A percentile compares a stretch with the other conserved stretches of the same genome.
Conservation (phyloP, 2,329 filamentous ascomycete species). For the Fusarium staphyleae region DNA sequence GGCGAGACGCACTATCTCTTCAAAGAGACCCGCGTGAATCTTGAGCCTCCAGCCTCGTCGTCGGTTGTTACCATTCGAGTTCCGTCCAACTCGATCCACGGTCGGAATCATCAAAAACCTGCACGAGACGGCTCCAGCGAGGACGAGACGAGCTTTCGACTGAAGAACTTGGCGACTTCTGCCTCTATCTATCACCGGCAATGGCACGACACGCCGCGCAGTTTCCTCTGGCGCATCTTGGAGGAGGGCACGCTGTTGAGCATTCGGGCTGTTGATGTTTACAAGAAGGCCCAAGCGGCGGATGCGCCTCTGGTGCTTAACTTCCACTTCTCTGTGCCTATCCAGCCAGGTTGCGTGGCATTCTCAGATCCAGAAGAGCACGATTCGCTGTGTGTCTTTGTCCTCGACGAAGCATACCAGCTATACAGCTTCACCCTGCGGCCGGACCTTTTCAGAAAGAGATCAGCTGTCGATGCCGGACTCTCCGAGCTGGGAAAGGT, state of each 20-base stretch:
- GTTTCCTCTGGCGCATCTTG: slow-evolving; percentile 89
- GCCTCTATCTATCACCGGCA: slow-evolving; percentile 86
- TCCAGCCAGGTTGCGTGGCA: slow-evolving; percentile 80
- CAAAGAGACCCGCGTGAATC: slow-evolving; percentile 86
- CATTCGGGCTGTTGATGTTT: slow-evolving; percentile 82
- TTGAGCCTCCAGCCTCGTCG: slow-evolving; percentile 74
- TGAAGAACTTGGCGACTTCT: slow-evolving; percentile 75
- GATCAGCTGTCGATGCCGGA: slow-evolving; percentile 73
- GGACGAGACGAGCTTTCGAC: slow-evolving; percentile 77
- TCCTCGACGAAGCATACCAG: slow-evolving; percentile 78
- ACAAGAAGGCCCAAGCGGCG: slow-evolving; percentile 67
- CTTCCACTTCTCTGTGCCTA: slow-evolving; percentile 76
- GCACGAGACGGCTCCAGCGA: slow-evolving; percentile 53
- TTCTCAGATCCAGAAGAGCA: slow-evolving; percentile 81
- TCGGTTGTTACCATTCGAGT: slow-evolving; percentile 76
- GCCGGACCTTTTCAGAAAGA: slow-evolving; percentile 80
- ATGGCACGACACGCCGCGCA: slow-evolving; percentile 77
- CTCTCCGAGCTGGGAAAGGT: slow-evolving; percentile 80
- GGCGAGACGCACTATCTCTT: slow-evolving; percentile 72
- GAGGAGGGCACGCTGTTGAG: slow-evolving; percentile 82
- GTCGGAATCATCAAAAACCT: slow-evolving; percentile 52
- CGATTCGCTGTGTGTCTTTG: slow-evolving; percentile 80
- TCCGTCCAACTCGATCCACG: slow-evolving; percentile 60
- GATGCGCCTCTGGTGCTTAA: slow-evolving; percentile 80
- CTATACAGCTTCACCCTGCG: slow-evolving; percentile 85